These are phyloP conservation scores for Mortierella sp. DNA, from an alignment of 371 early-diverging fungal genomes.

Conservation along the genomic window DNA sequence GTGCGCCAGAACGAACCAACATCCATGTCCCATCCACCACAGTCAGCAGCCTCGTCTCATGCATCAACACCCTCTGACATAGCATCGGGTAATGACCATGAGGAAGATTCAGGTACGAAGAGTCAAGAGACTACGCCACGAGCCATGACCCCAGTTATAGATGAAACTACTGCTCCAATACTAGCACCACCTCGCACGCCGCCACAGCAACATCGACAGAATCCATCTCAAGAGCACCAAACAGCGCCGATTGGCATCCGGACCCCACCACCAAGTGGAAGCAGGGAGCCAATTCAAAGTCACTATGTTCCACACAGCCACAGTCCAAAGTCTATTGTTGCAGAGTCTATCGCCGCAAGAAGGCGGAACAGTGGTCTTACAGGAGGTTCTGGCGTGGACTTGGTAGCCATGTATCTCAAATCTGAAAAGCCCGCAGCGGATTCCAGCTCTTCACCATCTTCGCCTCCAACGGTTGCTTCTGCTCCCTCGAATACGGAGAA, in stretches of 20 bases:
- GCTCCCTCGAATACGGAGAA: too few relatives aligned
- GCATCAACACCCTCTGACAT: background rate
- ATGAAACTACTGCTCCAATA: background rate
- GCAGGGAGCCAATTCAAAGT: constrained; percentile 2
- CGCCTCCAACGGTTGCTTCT: background rate
- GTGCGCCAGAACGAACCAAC: constrained; percentile 6
- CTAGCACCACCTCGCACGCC: background rate
- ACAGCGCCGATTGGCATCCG: constrained; percentile 5
- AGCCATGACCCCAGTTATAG: constrained; percentile 11
- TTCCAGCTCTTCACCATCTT: background rate
- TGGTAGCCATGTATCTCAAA: constrained; percentile 15
- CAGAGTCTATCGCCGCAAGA: constrained; percentile 25
- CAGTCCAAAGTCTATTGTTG: background rate
- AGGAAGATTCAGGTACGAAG: background rate
- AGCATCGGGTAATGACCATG: background rate
- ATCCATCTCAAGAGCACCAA: background rate
- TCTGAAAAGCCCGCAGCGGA: background rate
- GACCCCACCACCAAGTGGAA: constrained; percentile 35
- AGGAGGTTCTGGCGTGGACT: constrained; percentile 19
- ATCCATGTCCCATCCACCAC: background rate
- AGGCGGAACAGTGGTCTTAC: constrained; percentile 31
- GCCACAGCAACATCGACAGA: background rate
- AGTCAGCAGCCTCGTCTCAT: background rate
- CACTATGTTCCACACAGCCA: background rate
- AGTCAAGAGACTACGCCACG: background rate